Conservation (phyloP, 2,329 filamentous ascomycete species). For the Ophiocordyceps camponoti-rufipedis region DNA sequence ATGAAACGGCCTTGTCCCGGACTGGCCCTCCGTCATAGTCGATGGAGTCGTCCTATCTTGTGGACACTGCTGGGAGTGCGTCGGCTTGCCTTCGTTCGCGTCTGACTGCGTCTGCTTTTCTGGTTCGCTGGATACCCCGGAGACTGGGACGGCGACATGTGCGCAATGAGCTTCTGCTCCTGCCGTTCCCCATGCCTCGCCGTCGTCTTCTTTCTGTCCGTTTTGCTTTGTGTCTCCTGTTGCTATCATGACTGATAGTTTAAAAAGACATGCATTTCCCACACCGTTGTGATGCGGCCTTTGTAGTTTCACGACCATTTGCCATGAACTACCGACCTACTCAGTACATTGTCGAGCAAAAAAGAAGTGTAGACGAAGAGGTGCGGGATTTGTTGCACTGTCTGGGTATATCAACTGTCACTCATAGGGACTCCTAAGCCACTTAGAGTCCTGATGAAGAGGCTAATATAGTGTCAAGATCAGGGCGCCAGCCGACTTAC, state of each 20-base stretch:
- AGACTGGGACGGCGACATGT: constrained; percentile 4
- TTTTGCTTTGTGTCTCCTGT: constrained; percentile 3
- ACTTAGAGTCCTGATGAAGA: no score
- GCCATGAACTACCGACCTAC: neutral
- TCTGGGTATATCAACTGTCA: no score
- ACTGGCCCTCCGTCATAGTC: neutral
- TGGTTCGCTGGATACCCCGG: constrained; percentile 7
- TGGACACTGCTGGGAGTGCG: neutral
- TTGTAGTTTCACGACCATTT: neutral
- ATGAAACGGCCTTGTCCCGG: neutral
- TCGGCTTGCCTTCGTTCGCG: neutral
- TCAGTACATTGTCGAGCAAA: neutral
- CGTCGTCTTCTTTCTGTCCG: constrained; percentile 1
- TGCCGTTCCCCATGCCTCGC: constrained; percentile 5
- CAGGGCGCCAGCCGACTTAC: neutral
- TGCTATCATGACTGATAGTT: constrained; percentile 3
- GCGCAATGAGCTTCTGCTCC: constrained; percentile 11
- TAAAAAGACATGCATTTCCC: neutral
- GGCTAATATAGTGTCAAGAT: no score
- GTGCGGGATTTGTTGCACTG: neutral
- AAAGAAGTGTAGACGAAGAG: neutral
- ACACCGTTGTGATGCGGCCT: neutral
- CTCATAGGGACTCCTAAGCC: neutral
- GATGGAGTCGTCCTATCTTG: neutral
- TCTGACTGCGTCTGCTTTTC: neutral